A percentile compares a stretch with the other conserved stretches of the same genome.
Conservation (phyloP, 208 protist genomes). For the Trypanosoma platydactyli region DNA sequence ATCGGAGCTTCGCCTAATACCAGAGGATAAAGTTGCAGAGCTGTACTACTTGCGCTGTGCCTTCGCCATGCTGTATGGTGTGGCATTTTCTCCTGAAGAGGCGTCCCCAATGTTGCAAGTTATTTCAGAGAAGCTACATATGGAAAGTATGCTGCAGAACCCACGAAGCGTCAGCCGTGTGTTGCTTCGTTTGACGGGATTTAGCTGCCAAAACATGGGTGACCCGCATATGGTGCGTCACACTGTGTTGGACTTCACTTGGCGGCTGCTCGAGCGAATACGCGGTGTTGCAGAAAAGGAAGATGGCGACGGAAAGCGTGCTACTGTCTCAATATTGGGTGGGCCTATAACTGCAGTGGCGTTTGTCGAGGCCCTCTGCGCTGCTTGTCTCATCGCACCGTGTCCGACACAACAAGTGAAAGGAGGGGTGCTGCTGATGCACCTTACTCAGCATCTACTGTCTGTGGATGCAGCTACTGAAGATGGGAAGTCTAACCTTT, state of each 20-base stretch:
- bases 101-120: constrained; percentile 13
- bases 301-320: background rate
- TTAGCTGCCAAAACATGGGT: constrained; percentile 12
- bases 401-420: background rate
- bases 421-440: background rate
- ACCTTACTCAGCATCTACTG: background rate
- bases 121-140: constrained; percentile 18
- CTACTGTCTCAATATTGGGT: background rate
- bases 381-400: background rate
- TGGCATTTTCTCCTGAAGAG: constrained; percentile 18
- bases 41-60: constrained; percentile 26
- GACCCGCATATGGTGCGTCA: background rate
- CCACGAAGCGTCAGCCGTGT: constrained; percentile 21
- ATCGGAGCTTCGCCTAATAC: constrained; percentile 13
- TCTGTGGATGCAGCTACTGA: background rate
- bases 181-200: constrained; percentile 24
- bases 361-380: constrained; percentile 8
- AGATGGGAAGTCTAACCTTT: constrained; percentile 3
- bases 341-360: background rate
- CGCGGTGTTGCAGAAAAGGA: background rate
- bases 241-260: constrained; percentile 3
- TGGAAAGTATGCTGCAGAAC: constrained; percentile 17
- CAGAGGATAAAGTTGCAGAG: constrained; percentile 26
- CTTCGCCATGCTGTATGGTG: constrained; percentile 27
- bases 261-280: background rate